phyloP scores from a whole-genome alignment of 2,329 filamentous ascomycete species.

The Penicillium polonicum region DNA sequence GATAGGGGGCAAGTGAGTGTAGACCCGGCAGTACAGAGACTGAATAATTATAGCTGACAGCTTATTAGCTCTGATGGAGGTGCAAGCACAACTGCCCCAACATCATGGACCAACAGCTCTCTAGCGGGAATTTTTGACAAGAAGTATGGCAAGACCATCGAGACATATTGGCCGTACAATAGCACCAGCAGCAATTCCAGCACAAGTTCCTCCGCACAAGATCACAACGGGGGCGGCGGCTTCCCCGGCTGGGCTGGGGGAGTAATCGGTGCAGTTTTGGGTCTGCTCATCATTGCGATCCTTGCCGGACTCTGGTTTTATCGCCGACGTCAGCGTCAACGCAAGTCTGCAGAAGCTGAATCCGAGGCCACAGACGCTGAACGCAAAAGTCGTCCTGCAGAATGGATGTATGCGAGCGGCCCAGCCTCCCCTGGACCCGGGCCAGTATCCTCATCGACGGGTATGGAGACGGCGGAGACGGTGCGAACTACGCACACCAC shows the following conservation, averaged over 20 bases:
- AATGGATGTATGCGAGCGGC: constrained; percentile 2
- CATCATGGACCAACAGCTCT: constrained; percentile 48
- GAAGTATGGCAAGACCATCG: constrained; percentile 56
- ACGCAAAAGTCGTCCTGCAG: not conserved
- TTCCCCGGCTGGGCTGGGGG: constrained; percentile 61
- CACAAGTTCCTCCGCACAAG: constrained; percentile 17
- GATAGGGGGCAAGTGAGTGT: constrained; percentile 39
- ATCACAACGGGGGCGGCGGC: constrained; percentile 21
- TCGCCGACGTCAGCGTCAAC: constrained; percentile 13
- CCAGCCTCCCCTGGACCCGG: not conserved
- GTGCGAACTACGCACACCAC: not conserved
- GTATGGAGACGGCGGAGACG: not conserved
- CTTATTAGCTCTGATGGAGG: constrained; percentile 32
- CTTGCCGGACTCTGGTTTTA: constrained; percentile 18
- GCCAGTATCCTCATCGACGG: constrained; percentile 1
- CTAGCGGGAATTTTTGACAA: constrained; percentile 57
- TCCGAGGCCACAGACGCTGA: not conserved
- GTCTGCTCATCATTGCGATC: constrained; percentile 18
- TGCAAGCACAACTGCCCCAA: constrained; percentile 28
- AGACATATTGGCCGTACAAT: constrained; percentile 61
- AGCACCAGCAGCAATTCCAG: not conserved
- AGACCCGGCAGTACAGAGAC: rapidly evolving
- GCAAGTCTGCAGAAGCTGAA: not conserved
- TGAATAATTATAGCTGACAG: not conserved
- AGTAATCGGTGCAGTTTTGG: constrained; percentile 41